Evolutionary conservation across 208 protist species (phyloP).

Genomic region (Acanthamoeba divionensis): DNA sequence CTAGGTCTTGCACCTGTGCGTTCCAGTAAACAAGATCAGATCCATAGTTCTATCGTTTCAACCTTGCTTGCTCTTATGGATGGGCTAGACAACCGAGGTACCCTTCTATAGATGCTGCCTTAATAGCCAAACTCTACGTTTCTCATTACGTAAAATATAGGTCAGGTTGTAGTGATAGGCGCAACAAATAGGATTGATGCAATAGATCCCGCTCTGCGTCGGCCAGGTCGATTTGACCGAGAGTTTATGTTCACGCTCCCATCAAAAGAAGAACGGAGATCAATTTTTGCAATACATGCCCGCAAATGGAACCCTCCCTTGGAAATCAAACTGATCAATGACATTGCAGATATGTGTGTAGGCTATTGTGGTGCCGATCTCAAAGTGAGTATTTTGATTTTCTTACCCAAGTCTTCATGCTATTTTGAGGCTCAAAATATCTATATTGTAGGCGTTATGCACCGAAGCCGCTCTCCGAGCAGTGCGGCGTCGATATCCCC

Average conservation of each 20-base stretch:
- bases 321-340: background rate
- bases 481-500: conserved; percentile 60
- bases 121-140: background rate
- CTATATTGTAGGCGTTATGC: conserved; percentile 63
- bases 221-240: conserved; percentile 84
- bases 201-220: conserved; percentile 83
- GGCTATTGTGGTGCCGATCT: conserved; percentile 81
- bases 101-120: background rate
- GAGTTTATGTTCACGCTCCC: conserved; percentile 82
- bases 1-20: conserved; percentile 81
- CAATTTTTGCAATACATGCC: conserved; percentile 71
- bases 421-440: background rate
- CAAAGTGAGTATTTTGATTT: conserved; percentile 52
- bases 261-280: background rate
- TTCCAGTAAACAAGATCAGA: conserved; percentile 73
- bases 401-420: background rate
- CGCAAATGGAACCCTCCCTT: conserved; percentile 69
- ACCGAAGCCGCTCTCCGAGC: conserved; percentile 73
- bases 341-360: conserved; percentile 49
- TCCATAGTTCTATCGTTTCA: conserved; percentile 79
- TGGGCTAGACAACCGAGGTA: conserved; percentile 78
- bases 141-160: background rate
- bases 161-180: conserved; percentile 83
- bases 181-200: conserved; percentile 84
- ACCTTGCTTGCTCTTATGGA: conserved; percentile 86